Evolutionary conservation across 129 eudicot species (phyloP).

Genomic region (Saussurea involucrata): DNA sequence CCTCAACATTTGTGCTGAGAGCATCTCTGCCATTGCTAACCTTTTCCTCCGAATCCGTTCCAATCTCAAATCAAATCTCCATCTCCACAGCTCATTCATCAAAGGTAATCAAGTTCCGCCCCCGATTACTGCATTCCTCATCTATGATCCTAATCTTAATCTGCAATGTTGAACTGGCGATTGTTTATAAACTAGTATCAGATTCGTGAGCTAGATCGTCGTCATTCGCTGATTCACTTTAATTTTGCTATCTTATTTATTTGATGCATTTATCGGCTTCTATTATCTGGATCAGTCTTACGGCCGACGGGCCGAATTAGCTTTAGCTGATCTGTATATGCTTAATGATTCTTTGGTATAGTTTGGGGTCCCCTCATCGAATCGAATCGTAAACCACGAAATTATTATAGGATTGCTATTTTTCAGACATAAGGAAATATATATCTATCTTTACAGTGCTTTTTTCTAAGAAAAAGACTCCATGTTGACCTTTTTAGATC

Average conservation of each 20-base stretch:
- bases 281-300: background rate
- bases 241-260: conserved; percentile 4
- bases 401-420: background rate
- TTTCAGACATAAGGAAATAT: background rate
- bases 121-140: background rate
- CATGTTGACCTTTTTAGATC: conserved; percentile 15
- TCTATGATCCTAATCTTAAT: background rate
- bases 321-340: conserved; percentile 3
- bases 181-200: background rate
- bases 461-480: conserved; percentile 5
- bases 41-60: background rate
- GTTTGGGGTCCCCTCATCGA: background rate
- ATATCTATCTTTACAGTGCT: background rate
- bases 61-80: conserved; percentile 7
- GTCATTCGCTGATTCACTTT: conserved; percentile 2
- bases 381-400: conserved; percentile 4
- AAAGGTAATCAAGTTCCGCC: conserved; percentile 12
- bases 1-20: conserved; percentile 6
- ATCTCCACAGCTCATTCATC: conserved; percentile 13
- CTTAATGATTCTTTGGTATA: background rate
- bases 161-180: background rate
- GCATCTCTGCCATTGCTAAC: conserved; percentile 16
- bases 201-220: conserved; percentile 25
- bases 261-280: conserved; percentile 9
- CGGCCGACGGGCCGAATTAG: background rate